A percentile compares a stretch with the other conserved stretches of the same genome.
These are phyloP conservation scores for Rhizopogon vinicolor DNA, from an alignment of 768 basidiomycete species.

Conservation along the genomic window DNA sequence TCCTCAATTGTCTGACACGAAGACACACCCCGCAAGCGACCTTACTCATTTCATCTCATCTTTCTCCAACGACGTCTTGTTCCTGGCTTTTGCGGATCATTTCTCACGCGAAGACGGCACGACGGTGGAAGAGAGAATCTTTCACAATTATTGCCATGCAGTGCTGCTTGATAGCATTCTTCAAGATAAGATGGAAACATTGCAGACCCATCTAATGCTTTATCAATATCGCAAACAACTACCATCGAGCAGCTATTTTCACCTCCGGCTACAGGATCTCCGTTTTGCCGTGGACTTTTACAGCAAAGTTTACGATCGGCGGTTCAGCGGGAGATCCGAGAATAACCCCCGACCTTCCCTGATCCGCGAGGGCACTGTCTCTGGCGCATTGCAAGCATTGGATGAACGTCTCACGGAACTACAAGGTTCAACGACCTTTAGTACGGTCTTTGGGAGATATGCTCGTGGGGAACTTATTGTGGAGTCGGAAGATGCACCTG, in stretches of 20 bases:
- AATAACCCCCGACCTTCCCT: constrained; percentile 63
- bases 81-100: constrained; percentile 78
- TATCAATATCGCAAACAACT: constrained; percentile 64
- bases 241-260: constrained; percentile 54
- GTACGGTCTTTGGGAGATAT: constrained; percentile 43
- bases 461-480: constrained; percentile 46
- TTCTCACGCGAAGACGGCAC: constrained; percentile 61
- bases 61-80: constrained; percentile 76
- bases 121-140: constrained; percentile 53
- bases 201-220: constrained; percentile 70
- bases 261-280: constrained; percentile 67
- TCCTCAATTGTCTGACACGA: constrained; percentile 65
- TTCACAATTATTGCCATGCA: constrained; percentile 73
- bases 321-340: constrained; percentile 69
- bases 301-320: constrained; percentile 64
- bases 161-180: constrained; percentile 81
- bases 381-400: constrained; percentile 58
- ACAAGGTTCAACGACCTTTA: constrained; percentile 15
- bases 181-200: constrained; percentile 81
- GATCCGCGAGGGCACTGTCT: constrained; percentile 67
- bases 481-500: constrained; percentile 9
- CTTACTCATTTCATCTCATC: constrained; percentile 83
- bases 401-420: constrained; percentile 52
- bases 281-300: constrained; percentile 77
- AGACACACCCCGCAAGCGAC: constrained; percentile 65